Conservation (phyloP, 2,329 filamentous ascomycete species). For the Diaporthe vaccinii region DNA sequence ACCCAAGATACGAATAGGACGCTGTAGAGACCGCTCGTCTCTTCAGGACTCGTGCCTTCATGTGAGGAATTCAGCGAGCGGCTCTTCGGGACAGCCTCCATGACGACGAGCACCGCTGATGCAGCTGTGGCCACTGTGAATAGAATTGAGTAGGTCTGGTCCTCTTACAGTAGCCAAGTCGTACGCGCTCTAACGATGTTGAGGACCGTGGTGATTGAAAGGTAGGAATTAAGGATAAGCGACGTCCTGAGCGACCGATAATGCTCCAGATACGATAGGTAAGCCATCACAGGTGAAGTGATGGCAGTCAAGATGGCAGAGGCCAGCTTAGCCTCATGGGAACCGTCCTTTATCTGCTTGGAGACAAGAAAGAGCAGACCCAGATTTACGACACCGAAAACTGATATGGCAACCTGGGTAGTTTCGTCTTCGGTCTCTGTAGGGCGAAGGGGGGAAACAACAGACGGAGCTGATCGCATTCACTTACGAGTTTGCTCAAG, state of each 20-base stretch:
- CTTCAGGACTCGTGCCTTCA: slow-evolving; percentile 33
- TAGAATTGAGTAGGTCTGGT: slow-evolving; percentile 31
- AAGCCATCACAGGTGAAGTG: slow-evolving; percentile 46
- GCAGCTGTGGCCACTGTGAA: slow-evolving; percentile 37
- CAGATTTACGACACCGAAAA: background rate
- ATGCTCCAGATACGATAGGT: slow-evolving; percentile 51
- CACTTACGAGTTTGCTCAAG: slow-evolving; percentile 15
- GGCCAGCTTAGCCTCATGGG: slow-evolving; percentile 31
- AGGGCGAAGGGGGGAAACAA: background rate
- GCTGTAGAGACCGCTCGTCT: slow-evolving; percentile 43
- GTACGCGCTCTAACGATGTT: slow-evolving; percentile 59
- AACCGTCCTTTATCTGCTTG: background rate
- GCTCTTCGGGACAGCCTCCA: slow-evolving; percentile 40
- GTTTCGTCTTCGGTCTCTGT: background rate
- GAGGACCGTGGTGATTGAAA: slow-evolving; percentile 57
- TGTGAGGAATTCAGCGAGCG: background rate
- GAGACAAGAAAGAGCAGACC: background rate
- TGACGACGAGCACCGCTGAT: slow-evolving; percentile 52
- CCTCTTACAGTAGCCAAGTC: slow-evolving; percentile 51
- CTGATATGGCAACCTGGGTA: background rate
- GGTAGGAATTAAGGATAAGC: slow-evolving; percentile 55
- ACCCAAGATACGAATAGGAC: slow-evolving; percentile 44
- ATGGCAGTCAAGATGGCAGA: slow-evolving; percentile 43
- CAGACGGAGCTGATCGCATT: background rate
- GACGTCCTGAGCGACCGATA: slow-evolving; percentile 55